A percentile compares a stretch with the other conserved stretches of the same genome.
These are phyloP conservation scores for Phytophthora multivora DNA, from an alignment of 352 stramenopile genomes.

Conservation along the genomic window DNA sequence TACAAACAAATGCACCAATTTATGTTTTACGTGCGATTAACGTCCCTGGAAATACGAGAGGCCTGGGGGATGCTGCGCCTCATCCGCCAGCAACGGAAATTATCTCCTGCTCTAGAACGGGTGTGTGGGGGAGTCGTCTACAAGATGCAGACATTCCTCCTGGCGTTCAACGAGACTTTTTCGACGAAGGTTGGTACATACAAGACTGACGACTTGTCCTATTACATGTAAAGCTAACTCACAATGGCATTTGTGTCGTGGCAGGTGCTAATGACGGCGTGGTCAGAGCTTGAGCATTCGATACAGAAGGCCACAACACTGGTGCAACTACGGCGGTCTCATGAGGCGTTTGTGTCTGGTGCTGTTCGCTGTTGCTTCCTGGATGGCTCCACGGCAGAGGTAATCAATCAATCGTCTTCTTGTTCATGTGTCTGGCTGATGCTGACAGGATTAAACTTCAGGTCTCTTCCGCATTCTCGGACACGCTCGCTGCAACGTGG, in stretches of 20 bases:
- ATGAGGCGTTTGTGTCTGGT: slow-evolving; percentile 45
- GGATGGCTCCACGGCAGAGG: slow-evolving; percentile 26
- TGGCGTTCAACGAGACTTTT: slow-evolving; percentile 58
- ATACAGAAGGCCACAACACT: slow-evolving; percentile 28
- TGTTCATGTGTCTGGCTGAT: background rate
- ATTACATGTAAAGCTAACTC: background rate
- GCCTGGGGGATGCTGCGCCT: slow-evolving; percentile 42
- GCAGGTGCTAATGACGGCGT: slow-evolving; percentile 50
- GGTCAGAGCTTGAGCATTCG: slow-evolving; percentile 34
- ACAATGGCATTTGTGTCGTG: slow-evolving; percentile 1
- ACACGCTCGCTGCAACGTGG: slow-evolving; percentile 30
- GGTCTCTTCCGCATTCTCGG: slow-evolving; percentile 38
- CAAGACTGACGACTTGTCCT: background rate
- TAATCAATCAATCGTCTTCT: slow-evolving; percentile 9
- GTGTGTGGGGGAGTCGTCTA: slow-evolving; percentile 39
- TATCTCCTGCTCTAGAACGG: slow-evolving; percentile 23
- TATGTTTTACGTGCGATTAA: slow-evolving; percentile 51
- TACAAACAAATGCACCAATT: slow-evolving; percentile 55
- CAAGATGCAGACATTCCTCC: slow-evolving; percentile 47
- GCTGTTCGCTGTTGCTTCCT: slow-evolving; percentile 50
- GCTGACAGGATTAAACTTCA: slow-evolving; percentile 19
- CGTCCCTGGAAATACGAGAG: slow-evolving; percentile 46
- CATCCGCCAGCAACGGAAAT: slow-evolving; percentile 18
- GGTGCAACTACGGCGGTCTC: slow-evolving; percentile 32
- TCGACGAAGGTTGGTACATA: slow-evolving; percentile 37